Conservation (phyloP, 2,329 filamentous ascomycete species). For the Sclerotinia subarctica region DNA sequence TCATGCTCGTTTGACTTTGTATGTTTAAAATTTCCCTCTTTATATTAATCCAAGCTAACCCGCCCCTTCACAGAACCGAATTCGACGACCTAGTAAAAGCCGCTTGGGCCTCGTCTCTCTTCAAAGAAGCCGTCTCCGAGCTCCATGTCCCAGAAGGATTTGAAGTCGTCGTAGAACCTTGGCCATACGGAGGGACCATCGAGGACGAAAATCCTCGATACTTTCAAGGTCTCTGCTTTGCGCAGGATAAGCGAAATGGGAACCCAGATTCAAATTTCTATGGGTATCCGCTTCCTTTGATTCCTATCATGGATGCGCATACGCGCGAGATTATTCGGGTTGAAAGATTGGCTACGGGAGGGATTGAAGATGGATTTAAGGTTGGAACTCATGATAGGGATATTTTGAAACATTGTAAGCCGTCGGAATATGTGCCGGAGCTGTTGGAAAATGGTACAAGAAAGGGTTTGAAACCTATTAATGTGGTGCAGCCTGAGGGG, state of each 20-base stretch:
- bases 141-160: constrained; percentile 52
- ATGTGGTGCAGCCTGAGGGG: constrained; percentile 61
- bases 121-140: constrained; percentile 29
- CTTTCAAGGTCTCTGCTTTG: constrained; percentile 54
- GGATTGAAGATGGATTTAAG: constrained; percentile 41
- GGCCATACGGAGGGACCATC: constrained; percentile 51
- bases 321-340: constrained; percentile 48
- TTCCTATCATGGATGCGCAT: constrained; percentile 48
- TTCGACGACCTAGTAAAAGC: constrained; percentile 7
- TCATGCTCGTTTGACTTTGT: constrained; percentile 50
- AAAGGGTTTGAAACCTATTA: constrained; percentile 55
- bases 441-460: constrained; percentile 42
- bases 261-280: constrained; percentile 45
- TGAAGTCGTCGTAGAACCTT: constrained; percentile 52
- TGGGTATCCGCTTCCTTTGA: constrained; percentile 48
- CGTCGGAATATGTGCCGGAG: constrained; percentile 42
- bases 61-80: background rate
- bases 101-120: background rate
- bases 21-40: constrained; percentile 29
- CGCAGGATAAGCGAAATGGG: constrained; percentile 41
- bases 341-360: constrained; percentile 44
- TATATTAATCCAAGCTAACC: background rate
- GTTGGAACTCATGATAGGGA: constrained; percentile 45
- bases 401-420: constrained; percentile 43
- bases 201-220: constrained; percentile 47